Base-by-base conservation (phyloP, 148 eudicot genomes). In the Selenicereus undatus region DNA sequence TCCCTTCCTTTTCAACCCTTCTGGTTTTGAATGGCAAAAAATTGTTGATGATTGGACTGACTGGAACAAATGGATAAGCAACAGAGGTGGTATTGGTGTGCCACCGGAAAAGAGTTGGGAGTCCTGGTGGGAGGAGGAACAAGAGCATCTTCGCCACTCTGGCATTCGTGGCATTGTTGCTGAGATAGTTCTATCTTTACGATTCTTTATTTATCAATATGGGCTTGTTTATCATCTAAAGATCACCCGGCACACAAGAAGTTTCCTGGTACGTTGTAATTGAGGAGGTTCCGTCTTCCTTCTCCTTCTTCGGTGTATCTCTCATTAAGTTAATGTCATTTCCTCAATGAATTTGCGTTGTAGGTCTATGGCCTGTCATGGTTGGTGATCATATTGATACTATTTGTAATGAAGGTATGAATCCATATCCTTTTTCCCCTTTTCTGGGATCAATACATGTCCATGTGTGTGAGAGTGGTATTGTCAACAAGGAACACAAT, bases 91-190 rank as follows among this genome's bases (percentile, higher is more conserved):
- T 5, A 89, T 92, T 65, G 93, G 93, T 50, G 92, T 90, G 72
- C 82, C 79, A 30, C 84, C 89, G 5, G 90, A 90, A 22, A 92
- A 92, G 87, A 92, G 96, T 35, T 92, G 96, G 96, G 96, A 92
- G 81, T 90, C 96, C 52, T 92, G 96, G 96, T 92, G 96, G 96
- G 93, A 90, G 76, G 84, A 80, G 35, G 92, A 92, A 79, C 96
- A 88, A 48, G 86, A 83, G 58, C 96, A 92, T 88, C 92, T 92
- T 81, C 81, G 62, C 11, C 51, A 83, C 82, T 85, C 93, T 62
- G 96, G 96, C 81, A 82, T 20, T 26, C 84, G 85, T 24, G 96
- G 96, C 10, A 88, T 86, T 32, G 54, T 83, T 22, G 60, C 83
- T 9, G 96, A 92, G 88, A 88, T 92, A 36, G 48, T 92, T 76